Evolutionary conservation across 73 alveolate species (phyloP).

Genomic region (Breviolum minutum): DNA sequence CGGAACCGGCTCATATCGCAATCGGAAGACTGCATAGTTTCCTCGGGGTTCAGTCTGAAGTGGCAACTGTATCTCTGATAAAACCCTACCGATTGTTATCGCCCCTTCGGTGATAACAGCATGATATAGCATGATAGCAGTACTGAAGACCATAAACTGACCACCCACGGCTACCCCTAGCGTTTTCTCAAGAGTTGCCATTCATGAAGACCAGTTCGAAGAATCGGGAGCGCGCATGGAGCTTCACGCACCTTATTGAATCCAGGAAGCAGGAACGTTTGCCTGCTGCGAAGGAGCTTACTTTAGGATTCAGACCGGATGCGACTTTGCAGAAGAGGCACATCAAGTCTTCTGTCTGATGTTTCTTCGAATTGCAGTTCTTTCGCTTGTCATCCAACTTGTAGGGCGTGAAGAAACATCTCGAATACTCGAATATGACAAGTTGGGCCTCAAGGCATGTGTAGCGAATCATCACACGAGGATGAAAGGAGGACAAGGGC

Average conservation of each 20-base stretch:
- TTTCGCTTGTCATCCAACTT: constrained; percentile 83
- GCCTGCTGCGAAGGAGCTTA: too few species aligned
- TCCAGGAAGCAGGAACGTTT: too few species aligned
- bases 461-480: background rate
- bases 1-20: constrained; percentile 31
- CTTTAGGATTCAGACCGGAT: too few species aligned
- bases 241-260: constrained; percentile 47
- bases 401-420: constrained; percentile 95
- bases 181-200: background rate
- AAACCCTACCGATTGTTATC: background rate
- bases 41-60: background rate
- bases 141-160: too few species aligned
- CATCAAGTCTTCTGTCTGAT: constrained; percentile 78
- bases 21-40: constrained; percentile 65
- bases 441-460: constrained; percentile 24
- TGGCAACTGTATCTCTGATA: background rate
- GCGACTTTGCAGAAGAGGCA: background rate
- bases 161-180: background rate
- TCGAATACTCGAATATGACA: constrained; percentile 85
- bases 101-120: background rate
- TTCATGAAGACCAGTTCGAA: constrained; percentile 85
- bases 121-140: background rate
- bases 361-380: constrained; percentile 82
- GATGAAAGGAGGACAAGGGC: too few species aligned
- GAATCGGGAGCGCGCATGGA: constrained; percentile 80